Percentiles rank a stretch among this genome's conserved stretches.
These are phyloP conservation scores for Periconia sp. DNA, from an alignment of 2,329 filamentous ascomycete species.

Conservation along the genomic window DNA sequence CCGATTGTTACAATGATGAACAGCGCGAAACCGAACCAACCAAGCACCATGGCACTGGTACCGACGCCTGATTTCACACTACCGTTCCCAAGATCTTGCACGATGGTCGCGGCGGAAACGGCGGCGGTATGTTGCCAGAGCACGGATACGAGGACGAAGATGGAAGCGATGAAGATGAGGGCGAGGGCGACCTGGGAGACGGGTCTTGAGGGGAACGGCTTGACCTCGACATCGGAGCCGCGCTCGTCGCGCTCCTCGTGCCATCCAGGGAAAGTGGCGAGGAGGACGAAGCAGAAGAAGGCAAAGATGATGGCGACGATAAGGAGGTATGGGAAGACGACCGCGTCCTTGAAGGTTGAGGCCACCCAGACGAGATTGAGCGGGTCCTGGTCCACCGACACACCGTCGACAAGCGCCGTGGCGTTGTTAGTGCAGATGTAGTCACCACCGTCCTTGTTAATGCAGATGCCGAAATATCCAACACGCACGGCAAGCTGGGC, in stretches of 20 bases:
- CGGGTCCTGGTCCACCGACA: constrained; percentile 89
- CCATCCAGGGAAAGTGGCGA: constrained; percentile 97
- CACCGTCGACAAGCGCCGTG: constrained; percentile 84
- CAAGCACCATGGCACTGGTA: constrained; percentile 93
- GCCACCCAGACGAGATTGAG: constrained; percentile 97
- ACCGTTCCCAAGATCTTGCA: constrained; percentile 89
- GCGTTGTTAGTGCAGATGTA: constrained; percentile 98
- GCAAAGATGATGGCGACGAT: constrained; percentile 98
- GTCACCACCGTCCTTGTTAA: constrained; percentile 84
- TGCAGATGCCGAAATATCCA: constrained; percentile 96
- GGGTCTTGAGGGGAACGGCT: constrained; percentile 87
- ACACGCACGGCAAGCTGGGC: constrained; percentile 88
- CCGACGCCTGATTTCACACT: constrained; percentile 84
- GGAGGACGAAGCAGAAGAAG: constrained; percentile 90
- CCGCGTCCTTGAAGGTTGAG: constrained; percentile 95
- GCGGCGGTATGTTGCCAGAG: constrained; percentile 96
- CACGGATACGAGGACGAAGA: constrained; percentile 67
- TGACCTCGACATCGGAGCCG: constrained; percentile 85
- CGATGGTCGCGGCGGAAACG: constrained; percentile 90
- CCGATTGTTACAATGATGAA: constrained; percentile 96
- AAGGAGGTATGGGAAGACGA: constrained; percentile 97
- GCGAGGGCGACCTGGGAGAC: constrained; percentile 92
- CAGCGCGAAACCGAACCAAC: constrained; percentile 94
- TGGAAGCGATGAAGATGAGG: constrained; percentile 76
- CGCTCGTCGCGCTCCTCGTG: constrained; percentile 83